phyloP scores from a whole-genome alignment of 2,329 filamentous ascomycete species.

The Sclerotinia nivalis region DNA sequence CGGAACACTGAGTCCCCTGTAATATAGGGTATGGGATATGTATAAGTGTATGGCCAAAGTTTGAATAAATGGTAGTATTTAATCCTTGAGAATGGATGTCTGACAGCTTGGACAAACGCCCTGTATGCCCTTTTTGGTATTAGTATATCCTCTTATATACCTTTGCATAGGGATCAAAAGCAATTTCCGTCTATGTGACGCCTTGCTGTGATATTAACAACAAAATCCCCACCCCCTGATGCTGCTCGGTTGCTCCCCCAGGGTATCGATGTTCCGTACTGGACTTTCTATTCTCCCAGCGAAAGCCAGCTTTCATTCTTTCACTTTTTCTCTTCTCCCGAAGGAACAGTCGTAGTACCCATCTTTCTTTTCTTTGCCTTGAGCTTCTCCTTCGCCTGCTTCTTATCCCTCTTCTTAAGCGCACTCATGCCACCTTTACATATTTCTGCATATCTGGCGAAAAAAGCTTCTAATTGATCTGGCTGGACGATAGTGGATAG shows the following conservation, averaged over 20 bases:
- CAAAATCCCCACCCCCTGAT: neutral
- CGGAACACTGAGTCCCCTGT: neutral
- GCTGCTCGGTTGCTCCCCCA: neutral
- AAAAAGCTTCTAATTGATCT: slow-evolving; percentile 77
- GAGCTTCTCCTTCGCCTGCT: slow-evolving; percentile 77
- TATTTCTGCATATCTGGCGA: slow-evolving; percentile 79
- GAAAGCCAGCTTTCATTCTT: slow-evolving; percentile 26
- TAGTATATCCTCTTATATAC: slow-evolving; percentile 7
- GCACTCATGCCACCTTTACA: slow-evolving; percentile 88
- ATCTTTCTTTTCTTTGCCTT: slow-evolving; percentile 63
- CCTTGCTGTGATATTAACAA: slow-evolving; percentile 1
- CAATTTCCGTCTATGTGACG: neutral
- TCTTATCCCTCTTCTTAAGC: slow-evolving; percentile 90
- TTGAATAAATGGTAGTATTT: neutral
- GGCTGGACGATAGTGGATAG: slow-evolving; percentile 80
- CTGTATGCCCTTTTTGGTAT: neutral
- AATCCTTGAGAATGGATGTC: neutral
- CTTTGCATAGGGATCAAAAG: neutral
- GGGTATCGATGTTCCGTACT: neutral
- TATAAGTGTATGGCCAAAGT: neutral
- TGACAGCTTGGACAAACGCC: neutral
- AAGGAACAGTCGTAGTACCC: slow-evolving; percentile 22
- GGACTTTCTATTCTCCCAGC: neutral
- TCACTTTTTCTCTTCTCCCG: slow-evolving; percentile 31
- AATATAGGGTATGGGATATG: neutral